phyloP scores from a whole-genome alignment of 441 rosid species.

The Manihot esculenta region DNA sequence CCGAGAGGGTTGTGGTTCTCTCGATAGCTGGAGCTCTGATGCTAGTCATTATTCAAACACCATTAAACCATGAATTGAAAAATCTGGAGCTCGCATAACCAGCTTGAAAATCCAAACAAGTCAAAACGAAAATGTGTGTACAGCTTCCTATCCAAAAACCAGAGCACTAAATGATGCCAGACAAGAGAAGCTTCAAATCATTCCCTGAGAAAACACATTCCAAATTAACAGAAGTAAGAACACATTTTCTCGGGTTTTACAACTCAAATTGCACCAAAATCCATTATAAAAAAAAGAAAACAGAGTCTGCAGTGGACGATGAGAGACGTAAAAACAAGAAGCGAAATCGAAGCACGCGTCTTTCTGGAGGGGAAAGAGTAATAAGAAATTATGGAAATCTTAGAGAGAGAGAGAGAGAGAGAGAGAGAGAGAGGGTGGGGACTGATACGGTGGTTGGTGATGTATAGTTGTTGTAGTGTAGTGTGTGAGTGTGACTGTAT shows the following conservation, averaged over 20 bases:
- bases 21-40: conserved; percentile 69
- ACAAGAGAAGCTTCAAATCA: not conserved
- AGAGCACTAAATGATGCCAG: not conserved
- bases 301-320: not conserved
- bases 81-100: too few relatives aligned
- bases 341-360: too few relatives aligned
- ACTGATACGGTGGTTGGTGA: conserved; percentile 17
- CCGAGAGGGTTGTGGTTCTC: conserved; percentile 76
- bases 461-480: not conserved
- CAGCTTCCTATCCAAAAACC: not conserved
- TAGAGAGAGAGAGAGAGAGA: not conserved
- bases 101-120: not conserved
- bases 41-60: conserved; percentile 58
- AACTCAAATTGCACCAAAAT: not conserved
- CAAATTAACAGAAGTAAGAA: too few relatives aligned
- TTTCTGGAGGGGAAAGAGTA: too few relatives aligned
- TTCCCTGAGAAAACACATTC: too few relatives aligned
- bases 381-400: not conserved
- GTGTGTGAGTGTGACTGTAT: too few relatives aligned
- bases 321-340: too few relatives aligned
- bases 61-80: too few relatives aligned
- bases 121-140: too few relatives aligned
- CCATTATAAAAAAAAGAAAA: not conserved
- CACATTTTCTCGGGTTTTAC: not conserved
- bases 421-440: too few relatives aligned